Conservation (phyloP, 2,329 filamentous ascomycete species). For the Emergomyces pasteurianus region DNA sequence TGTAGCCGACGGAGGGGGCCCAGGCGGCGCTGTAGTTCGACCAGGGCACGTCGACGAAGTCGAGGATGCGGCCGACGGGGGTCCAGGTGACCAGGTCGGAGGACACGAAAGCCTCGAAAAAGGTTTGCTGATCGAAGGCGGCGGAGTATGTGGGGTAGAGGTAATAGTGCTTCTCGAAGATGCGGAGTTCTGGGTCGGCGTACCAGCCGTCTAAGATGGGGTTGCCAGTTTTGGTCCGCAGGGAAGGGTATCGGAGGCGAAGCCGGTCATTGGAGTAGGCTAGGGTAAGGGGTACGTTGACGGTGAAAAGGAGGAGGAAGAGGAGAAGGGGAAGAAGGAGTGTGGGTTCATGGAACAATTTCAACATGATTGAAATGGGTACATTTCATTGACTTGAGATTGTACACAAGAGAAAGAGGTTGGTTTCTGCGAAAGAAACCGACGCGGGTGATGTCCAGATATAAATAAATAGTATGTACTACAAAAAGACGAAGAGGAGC, state of each 20-base stretch:
- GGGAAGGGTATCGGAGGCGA: neutral
- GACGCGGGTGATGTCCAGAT: too few relatives aligned
- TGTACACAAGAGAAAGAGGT: neutral
- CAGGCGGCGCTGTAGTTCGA: constrained; percentile 34
- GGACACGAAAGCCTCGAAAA: constrained; percentile 41
- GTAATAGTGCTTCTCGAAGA: constrained; percentile 37
- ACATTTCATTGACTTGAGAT: neutral
- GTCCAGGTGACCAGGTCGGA: constrained; percentile 39
- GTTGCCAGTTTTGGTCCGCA: constrained; percentile 20
- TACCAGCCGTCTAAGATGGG: constrained; percentile 41
- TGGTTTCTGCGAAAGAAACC: too few relatives aligned
- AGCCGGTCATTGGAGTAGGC: neutral
- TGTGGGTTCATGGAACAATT: neutral
- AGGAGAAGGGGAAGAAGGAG: neutral
- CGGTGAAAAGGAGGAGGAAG: neutral
- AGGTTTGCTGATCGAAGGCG: constrained; percentile 37
- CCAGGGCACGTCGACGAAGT: constrained; percentile 31
- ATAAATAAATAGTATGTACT: too few relatives aligned
- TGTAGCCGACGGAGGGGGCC: constrained; percentile 36
- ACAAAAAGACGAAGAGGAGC: too few relatives aligned
- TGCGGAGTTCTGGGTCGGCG: constrained; percentile 39
- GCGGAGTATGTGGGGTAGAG: constrained; percentile 38
- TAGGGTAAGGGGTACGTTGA: neutral
- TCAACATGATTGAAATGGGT: neutral
- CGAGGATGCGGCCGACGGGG: constrained; percentile 35